Percentiles rank a stretch among this genome's conserved stretches.
These are phyloP conservation scores for Podaxis pistillaris DNA, from an alignment of 768 basidiomycete species.

Conservation along the genomic window DNA sequence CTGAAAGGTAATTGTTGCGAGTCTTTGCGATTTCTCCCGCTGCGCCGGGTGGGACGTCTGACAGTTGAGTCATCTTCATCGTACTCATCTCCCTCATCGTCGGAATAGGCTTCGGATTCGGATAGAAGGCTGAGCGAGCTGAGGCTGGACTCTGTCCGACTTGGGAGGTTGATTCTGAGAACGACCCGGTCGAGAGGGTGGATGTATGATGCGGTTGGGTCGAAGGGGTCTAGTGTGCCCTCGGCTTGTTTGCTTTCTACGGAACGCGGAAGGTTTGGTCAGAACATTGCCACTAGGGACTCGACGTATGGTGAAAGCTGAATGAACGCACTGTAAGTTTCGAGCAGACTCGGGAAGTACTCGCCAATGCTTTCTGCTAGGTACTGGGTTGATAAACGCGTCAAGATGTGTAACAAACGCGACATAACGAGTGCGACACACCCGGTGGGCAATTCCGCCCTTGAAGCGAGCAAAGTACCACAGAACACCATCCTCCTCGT, in stretches of 20 bases:
- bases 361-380: conserved; percentile 35
- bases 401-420: conserved; percentile 20
- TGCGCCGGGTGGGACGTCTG: not conserved
- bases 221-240: conserved; percentile 49
- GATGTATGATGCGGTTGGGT: conserved; percentile 57
- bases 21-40: not conserved
- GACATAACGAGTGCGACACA: conserved; percentile 27
- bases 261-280: not conserved
- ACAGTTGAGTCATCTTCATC: conserved; percentile 28
- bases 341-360: conserved; percentile 43
- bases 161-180: conserved; percentile 31
- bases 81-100: conserved; percentile 22
- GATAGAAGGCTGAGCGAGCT: conserved; percentile 31
- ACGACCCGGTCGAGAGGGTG: conserved; percentile 59
- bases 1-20: conserved; percentile 11
- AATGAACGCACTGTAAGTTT: conserved; percentile 51
- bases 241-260: conserved; percentile 46
- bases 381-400: conserved; percentile 39
- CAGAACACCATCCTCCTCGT: conserved; percentile 31
- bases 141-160: conserved; percentile 20
- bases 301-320: not conserved
- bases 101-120: conserved; percentile 21
- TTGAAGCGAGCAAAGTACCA: conserved; percentile 63
- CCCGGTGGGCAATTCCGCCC: conserved; percentile 60
- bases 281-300: not conserved